phyloP scores from a whole-genome alignment of 805 yeast species.

The Candida maltosa region DNA sequence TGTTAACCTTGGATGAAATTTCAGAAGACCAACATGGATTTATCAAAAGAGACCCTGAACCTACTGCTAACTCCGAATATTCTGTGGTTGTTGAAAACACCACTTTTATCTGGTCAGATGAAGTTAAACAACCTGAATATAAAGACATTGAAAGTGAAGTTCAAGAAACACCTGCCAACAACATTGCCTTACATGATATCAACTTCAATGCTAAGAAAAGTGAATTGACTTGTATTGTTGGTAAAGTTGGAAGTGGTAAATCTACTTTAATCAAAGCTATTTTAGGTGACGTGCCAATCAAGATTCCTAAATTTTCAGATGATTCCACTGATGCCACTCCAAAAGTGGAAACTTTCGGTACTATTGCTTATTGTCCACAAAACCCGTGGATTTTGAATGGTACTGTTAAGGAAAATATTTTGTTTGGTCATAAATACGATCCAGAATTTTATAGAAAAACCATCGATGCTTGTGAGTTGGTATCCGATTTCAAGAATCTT shows the following conservation, averaged over 20 bases:
- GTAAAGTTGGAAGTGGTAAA: constrained; percentile 40
- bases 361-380: constrained; percentile 39
- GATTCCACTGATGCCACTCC: constrained; percentile 11
- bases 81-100: constrained; percentile 26
- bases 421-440: constrained; percentile 34
- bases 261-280: constrained; percentile 33
- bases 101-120: constrained; percentile 27
- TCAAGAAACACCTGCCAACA: constrained; percentile 12
- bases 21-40: constrained; percentile 21
- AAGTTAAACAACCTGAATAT: constrained; percentile 8
- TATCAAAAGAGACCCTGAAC: constrained; percentile 12
- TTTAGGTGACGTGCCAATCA: constrained; percentile 28
- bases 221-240: constrained; percentile 38
- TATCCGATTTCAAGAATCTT: constrained; percentile 29
- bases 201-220: constrained; percentile 32
- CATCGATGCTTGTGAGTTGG: constrained; percentile 34
- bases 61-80: constrained; percentile 1
- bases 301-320: constrained; percentile 7
- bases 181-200: constrained; percentile 29
- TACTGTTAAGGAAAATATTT: constrained; percentile 36
- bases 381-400: constrained; percentile 41
- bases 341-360: constrained; percentile 23
- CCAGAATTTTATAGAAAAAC: constrained; percentile 28
- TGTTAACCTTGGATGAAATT: constrained; percentile 32
- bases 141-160: constrained; percentile 16